Evolutionary conservation across 2,329 filamentous ascomycete species (phyloP).

Genomic region (Drechmeria coniospora): DNA sequence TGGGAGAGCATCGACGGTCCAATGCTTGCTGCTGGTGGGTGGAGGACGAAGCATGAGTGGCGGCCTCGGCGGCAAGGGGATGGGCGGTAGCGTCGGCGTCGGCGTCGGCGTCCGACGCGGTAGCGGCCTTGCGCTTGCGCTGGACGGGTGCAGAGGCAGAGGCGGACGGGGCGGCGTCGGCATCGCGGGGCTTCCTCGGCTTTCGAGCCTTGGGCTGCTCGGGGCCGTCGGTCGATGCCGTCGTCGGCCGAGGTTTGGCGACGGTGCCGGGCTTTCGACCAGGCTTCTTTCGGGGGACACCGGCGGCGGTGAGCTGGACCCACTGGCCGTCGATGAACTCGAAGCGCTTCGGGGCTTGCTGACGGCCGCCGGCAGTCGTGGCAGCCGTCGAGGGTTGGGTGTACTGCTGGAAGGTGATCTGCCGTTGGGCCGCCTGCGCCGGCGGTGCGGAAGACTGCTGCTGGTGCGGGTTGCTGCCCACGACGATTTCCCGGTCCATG

Average conservation of each 20-base stretch:
- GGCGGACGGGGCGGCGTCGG: constrained; percentile 43
- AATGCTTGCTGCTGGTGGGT: constrained; percentile 11
- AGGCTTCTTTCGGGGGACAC: constrained; percentile 46
- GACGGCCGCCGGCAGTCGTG: constrained; percentile 9
- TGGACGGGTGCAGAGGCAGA: no score
- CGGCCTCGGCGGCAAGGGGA: constrained; percentile 12
- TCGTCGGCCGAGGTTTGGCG: constrained; percentile 29
- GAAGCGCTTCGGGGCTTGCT: constrained; percentile 14
- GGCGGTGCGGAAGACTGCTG: background rate
- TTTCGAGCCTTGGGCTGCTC: constrained; percentile 35
- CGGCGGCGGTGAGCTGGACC: constrained; percentile 40
- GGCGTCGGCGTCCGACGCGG: constrained; percentile 21
- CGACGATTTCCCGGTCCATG: constrained; percentile 33
- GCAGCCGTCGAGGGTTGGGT: constrained; percentile 12
- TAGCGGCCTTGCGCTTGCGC: constrained; percentile 37
- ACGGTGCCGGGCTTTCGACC: constrained; percentile 47
- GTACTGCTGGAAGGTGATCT: constrained; percentile 13
- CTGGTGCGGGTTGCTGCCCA: constrained; percentile 22
- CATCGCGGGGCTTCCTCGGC: constrained; percentile 41
- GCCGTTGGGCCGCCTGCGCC: constrained; percentile 3
- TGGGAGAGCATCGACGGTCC: constrained; percentile 23
- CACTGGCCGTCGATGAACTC: constrained; percentile 22
- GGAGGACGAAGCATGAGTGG: constrained; percentile 7
- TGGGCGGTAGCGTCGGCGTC: constrained; percentile 14
- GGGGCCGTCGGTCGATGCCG: constrained; percentile 13